Conservation (phyloP, 2,329 filamentous ascomycete species). For the Neonectria neomacrospora region DNA sequence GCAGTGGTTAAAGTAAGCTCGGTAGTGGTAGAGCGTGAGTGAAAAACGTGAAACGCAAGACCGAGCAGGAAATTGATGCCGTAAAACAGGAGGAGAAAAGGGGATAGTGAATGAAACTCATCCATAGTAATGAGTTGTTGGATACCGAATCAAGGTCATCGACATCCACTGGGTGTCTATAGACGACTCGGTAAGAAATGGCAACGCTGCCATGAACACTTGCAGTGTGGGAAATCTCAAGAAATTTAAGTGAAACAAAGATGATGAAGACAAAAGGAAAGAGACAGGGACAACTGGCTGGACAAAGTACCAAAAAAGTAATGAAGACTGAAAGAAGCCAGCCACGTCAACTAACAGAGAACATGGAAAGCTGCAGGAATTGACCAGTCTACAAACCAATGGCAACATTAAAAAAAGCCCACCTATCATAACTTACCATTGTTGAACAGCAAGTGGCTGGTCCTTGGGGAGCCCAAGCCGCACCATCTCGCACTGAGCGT, state of each 20-base stretch:
- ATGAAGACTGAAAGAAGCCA: background rate
- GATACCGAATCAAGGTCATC: background rate
- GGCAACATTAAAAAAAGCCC: background rate
- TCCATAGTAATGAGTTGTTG: background rate
- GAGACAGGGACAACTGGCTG: background rate
- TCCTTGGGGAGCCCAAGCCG: constrained; percentile 79
- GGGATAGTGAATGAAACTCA: background rate
- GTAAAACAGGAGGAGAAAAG: background rate
- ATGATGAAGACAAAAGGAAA: too few species aligned
- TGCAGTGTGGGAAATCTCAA: background rate
- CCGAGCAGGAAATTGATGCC: background rate
- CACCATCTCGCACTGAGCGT: constrained; percentile 95
- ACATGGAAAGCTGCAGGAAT: background rate
- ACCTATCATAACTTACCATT: constrained; percentile 71
- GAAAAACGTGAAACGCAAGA: too few species aligned
- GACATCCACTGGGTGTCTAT: background rate
- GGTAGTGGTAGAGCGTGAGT: background rate
- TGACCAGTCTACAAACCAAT: background rate
- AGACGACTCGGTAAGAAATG: background rate
- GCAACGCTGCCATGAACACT: background rate
- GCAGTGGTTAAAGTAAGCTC: background rate
- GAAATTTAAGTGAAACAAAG: background rate
- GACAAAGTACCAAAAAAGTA: background rate
- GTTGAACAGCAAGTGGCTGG: constrained; percentile 89
- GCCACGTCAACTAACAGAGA: background rate